Evolutionary conservation across 805 yeast genomes (phyloP).

Genomic region (Sugiyamaella lignohabitans): DNA sequence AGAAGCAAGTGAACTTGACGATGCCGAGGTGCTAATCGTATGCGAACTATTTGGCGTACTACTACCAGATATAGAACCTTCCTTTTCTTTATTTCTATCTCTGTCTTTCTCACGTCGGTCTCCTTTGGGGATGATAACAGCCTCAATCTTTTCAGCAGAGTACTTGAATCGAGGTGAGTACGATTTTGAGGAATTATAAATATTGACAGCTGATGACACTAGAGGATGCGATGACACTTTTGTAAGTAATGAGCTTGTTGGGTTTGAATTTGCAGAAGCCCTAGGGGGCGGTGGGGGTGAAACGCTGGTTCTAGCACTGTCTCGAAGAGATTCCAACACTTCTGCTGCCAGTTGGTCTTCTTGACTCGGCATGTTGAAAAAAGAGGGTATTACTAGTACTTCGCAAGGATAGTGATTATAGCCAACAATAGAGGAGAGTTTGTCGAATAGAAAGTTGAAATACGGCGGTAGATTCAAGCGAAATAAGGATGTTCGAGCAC

Average conservation of each 20-base stretch:
- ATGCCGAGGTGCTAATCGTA: not conserved
- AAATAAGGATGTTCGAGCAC: too few species aligned
- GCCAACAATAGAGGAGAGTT: too few species aligned
- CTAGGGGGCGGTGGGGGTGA: not conserved
- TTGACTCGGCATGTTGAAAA: too few species aligned
- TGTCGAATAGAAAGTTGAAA: too few species aligned
- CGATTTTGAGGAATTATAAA: slow-evolving; percentile 32
- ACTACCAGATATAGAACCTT: not conserved
- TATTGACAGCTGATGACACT: slow-evolving; percentile 28
- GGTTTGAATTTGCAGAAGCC: not conserved
- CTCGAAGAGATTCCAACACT: not conserved
- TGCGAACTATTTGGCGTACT: too few species aligned
- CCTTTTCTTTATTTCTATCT: not conserved
- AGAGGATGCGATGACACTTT: slow-evolving; percentile 19
- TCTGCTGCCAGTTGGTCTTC: not conserved
- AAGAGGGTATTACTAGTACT: too few species aligned
- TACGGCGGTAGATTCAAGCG: too few species aligned
- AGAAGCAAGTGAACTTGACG: not conserved
- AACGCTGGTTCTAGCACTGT: not conserved
- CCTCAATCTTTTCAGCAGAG: slow-evolving; percentile 43
- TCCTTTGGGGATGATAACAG: slow-evolving; percentile 10
- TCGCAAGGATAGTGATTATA: too few species aligned
- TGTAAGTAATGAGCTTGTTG: slow-evolving; percentile 10
- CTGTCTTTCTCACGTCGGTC: not conserved
- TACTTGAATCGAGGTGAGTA: slow-evolving; percentile 46